Evolutionary conservation across 441 rosid genomes (phyloP).

Genomic region (Pelargonium citronellum): DNA sequence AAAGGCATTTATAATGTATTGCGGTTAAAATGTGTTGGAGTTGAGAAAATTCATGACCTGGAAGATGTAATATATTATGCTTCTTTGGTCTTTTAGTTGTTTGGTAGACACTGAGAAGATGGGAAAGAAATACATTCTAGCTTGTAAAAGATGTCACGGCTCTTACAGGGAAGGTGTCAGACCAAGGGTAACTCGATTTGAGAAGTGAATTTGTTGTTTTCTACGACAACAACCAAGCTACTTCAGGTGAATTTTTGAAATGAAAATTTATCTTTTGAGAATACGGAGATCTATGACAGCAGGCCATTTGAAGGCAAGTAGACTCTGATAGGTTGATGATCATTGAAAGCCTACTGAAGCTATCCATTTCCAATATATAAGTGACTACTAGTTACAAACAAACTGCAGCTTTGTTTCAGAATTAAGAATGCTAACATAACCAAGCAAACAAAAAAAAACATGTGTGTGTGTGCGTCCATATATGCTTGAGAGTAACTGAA

Average conservation of each 20-base stretch:
- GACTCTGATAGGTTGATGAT: too few relatives aligned
- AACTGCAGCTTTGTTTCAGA: conserved; percentile 3
- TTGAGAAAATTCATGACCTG: too few relatives aligned
- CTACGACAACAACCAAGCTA: too few relatives aligned
- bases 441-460: not conserved
- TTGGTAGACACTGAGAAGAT: not conserved
- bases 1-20: not conserved
- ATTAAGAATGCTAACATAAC: conserved; percentile 13
- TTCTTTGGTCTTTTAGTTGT: not conserved
- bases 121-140: not conserved
- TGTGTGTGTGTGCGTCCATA: too few relatives aligned
- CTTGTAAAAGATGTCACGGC: not conserved
- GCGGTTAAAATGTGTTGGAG: too few relatives aligned
- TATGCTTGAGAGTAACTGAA: not conserved
- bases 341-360: not conserved
- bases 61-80: not conserved
- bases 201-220: too few relatives aligned
- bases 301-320: too few relatives aligned
- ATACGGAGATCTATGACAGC: not conserved
- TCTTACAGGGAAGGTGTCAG: not conserved
- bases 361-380: not conserved
- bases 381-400: not conserved
- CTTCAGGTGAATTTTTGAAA: too few relatives aligned
- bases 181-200: too few relatives aligned
- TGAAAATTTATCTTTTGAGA: not conserved